Conservation (phyloP, 2,329 filamentous ascomycete species). For the Thermothelomyces thermophilus region DNA sequence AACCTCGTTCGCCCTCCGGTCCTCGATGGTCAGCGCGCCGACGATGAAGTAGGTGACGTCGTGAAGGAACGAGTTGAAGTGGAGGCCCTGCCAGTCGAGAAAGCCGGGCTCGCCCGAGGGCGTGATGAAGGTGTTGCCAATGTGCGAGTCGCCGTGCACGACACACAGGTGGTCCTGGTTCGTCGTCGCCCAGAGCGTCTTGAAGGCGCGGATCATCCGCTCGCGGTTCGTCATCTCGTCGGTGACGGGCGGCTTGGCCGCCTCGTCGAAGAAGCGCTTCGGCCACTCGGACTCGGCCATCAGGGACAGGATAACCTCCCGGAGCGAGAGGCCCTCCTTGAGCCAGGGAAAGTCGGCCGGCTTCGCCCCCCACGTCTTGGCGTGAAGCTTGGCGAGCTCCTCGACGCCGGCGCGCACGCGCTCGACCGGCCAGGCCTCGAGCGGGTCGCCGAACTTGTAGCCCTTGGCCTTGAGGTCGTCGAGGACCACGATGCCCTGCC, state of each 20-base stretch:
- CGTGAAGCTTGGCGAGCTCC: constrained; percentile 37
- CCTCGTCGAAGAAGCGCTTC: constrained; percentile 12
- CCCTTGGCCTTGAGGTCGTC: constrained; percentile 57
- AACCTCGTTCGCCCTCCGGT: constrained; percentile 35
- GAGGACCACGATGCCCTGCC: constrained; percentile 60
- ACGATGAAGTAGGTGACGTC: constrained; percentile 39
- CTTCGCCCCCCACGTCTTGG: constrained; percentile 33
- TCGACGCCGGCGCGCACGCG: constrained; percentile 28
- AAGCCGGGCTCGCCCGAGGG: constrained; percentile 33
- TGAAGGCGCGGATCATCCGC: constrained; percentile 26
- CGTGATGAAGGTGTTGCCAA: constrained; percentile 39
- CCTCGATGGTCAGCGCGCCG: constrained; percentile 33
- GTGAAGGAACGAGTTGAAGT: constrained; percentile 38
- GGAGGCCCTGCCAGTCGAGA: constrained; percentile 38
- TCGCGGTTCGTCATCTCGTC: constrained; percentile 14
- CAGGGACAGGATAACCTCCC: constrained; percentile 10
- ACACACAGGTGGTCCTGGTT: constrained; percentile 33
- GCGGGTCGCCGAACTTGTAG: constrained; percentile 38
- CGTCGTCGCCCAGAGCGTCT: constrained; percentile 33
- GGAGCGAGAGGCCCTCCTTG: constrained; percentile 14
- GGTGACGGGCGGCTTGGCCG: constrained; percentile 13
- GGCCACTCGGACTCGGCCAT: constrained; percentile 12
- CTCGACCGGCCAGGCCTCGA: constrained; percentile 28
- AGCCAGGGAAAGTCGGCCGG: constrained; percentile 29
- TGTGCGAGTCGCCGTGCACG: constrained; percentile 38